Base-by-base conservation (phyloP, 2,329 filamentous ascomycete species). In the Ilyonectria sp. region DNA sequence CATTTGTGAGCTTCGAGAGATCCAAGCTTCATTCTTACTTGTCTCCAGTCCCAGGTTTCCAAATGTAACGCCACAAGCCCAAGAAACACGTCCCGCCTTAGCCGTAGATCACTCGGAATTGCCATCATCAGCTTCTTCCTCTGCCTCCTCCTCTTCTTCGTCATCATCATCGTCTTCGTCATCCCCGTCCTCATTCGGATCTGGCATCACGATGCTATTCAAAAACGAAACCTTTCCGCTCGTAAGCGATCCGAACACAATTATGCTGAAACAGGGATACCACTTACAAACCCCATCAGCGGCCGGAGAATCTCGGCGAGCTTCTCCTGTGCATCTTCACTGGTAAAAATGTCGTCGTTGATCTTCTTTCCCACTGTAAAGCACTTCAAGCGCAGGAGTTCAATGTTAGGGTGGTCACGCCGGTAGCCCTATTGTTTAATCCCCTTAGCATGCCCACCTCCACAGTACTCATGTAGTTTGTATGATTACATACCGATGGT, bases 201-300 rank as follows among this genome's bases (percentile, higher is more conserved):
- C 92, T 3, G 92, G 92, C 91, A 93, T 93, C 65, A 93, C 91
- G 49, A 93, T 86, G 65, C 85, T 88, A 75, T 94, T 94, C 67
- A 94, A 79, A 79, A 92, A 93, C 33, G 90, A 89, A 60, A 94
- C 84, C 91, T 93, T n/a, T 21, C 6, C 0, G 19, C 17, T 67
- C 15, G 23, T 65, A 15, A 75, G 67, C 15, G 9, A 9, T 26
- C 26, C 33, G 29, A 8, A 11, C 29, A 33, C 13, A 37, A 26
- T 3, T 2, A 17, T 4, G 37, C 11, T 17, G 15, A 31, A 2
- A 26, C 1, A 17, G 26, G 23, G 9, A 46, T 23, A 50, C 4
- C 23, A 67, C 93, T 92, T 83, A 97, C 94, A 83, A 95, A 97
- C 47, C 91, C 91, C 69, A 90, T 89, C 87, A 97, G 88, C 58